Conservation (phyloP, 2,329 filamentous ascomycete genomes). For the Leptographium lundbergii region DNA sequence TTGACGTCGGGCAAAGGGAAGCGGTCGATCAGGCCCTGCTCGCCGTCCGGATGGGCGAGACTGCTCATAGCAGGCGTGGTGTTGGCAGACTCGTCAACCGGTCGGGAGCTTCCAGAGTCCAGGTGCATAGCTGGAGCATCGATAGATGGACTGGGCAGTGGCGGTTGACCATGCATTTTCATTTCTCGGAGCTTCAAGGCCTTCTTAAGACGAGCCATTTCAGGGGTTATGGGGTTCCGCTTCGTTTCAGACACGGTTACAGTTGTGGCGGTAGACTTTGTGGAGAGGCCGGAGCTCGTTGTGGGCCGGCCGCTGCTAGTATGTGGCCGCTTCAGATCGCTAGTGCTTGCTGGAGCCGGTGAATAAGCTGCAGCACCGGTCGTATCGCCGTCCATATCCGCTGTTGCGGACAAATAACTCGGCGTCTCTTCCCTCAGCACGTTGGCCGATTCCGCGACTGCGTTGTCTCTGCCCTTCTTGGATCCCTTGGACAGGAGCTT, state of each 20-base stretch:
- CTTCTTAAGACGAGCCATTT: conserved; percentile 89
- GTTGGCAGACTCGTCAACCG: not conserved
- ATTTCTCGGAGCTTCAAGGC: conserved; percentile 82
- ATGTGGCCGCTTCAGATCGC: conserved; percentile 19
- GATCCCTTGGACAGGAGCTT: conserved; percentile 51
- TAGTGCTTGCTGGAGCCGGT: conserved; percentile 7
- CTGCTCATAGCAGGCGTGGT: not conserved
- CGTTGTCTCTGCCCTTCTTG: conserved; percentile 28
- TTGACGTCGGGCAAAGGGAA: not conserved
- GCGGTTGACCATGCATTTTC: conserved; percentile 35
- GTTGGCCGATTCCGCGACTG: not conserved
- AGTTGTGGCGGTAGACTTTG: conserved; percentile 24
- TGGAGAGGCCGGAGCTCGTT: conserved; percentile 32
- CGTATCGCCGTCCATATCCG: not conserved
- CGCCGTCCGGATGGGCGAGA: not conserved
- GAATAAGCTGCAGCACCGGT: not conserved
- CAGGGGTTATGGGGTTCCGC: conserved; percentile 56
- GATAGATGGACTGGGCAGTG: conserved; percentile 14
- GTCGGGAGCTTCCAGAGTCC: not conserved
- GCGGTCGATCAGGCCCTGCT: not conserved
- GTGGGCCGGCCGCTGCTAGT: conserved; percentile 24
- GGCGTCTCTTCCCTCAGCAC: not conserved
- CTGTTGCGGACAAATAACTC: not conserved
- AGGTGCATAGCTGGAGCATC: conserved; percentile 14
- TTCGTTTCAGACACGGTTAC: conserved; percentile 27